Evolutionary conservation across 2,329 filamentous ascomycete species (phyloP), one percentile per base, ranked within the genome.

Genomic region (Fusarium staphyleae): DNA sequence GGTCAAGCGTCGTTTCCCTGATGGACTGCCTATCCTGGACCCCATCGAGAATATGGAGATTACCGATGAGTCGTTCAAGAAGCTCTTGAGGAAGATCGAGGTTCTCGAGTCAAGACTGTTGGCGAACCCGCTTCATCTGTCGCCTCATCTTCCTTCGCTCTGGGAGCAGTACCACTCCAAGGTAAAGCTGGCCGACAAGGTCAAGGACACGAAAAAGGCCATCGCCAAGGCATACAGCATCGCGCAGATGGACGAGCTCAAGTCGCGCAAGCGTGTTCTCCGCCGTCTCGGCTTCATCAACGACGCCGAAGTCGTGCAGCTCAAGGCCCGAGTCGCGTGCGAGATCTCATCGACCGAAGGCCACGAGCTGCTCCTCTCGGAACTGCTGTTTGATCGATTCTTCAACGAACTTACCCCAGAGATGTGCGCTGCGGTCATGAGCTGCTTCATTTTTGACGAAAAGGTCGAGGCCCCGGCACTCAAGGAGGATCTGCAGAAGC

Each of bases 11-110:
- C 87, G 95, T 19, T 98, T 99, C 77, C 92, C 93, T 1, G 95
- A 99, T 69, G 95, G 95, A 3, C 78, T 99, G 50, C 89, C 95
- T 3, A 81, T 93, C 6, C 77, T 99, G 14, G 95, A 99, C 68
- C 95, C 95, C 0, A 88, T 99, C 32, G 93, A 98, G 73, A 93
- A 97, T 69, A 98, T 99, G 95, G 84, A 86, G 22, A 98, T 99
- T 67, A 88, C 82, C 4, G 95, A 98, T 67, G 92, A 96, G 1
- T 87, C 86, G 0, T 98, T 99, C 78, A 97, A 96, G 80, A 91
- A 92, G 71, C 84, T 97, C 4, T 83, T 98, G 50, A 79, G 92
- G 74, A 98, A 98, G 84, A 97, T 99, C 56, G 95, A 99, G 75
- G 90, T 98, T 10, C 84, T 99, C 2, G 95, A 99, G 75, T 95